Percentiles rank a stretch among this genome's conserved stretches.
Evolutionary conservation across 768 basidiomycete species (phyloP).

Genomic region (Mycena haematopus): DNA sequence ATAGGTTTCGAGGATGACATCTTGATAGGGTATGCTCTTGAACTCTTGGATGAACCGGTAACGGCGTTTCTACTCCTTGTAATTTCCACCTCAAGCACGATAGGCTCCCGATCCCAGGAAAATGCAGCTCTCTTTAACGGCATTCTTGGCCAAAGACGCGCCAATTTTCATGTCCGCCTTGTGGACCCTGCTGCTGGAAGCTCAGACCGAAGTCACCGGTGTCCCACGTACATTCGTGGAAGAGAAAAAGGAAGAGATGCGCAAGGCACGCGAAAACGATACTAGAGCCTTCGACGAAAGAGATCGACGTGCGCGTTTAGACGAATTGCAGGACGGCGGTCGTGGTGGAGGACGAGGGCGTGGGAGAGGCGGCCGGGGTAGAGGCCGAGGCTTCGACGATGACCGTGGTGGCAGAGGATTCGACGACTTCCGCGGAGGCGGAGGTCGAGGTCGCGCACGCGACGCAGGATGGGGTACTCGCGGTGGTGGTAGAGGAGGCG

Average conservation of each 20-base stretch:
- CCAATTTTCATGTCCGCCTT: constrained; percentile 85
- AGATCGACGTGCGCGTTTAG: constrained; percentile 69
- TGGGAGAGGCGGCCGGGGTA: constrained; percentile 62
- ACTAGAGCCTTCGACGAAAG: constrained; percentile 71
- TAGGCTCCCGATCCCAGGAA: constrained; percentile 81
- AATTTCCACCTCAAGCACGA: neutral
- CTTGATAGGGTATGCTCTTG: constrained; percentile 95
- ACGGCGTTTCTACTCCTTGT: constrained; percentile 37
- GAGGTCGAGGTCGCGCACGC: constrained; percentile 46
- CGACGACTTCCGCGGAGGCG: constrained; percentile 43
- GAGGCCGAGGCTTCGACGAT: constrained; percentile 53
- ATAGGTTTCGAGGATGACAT: constrained; percentile 97
- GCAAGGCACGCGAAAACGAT: constrained; percentile 69
- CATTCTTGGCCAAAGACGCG: constrained; percentile 90
- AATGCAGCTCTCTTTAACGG: constrained; percentile 94
- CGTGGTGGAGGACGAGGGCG: constrained; percentile 61
- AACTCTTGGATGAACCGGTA: constrained; percentile 93
- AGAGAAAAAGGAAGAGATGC: constrained; percentile 91
- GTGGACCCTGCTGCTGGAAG: constrained; percentile 93
- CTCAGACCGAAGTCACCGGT: constrained; percentile 86
- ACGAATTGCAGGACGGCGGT: constrained; percentile 72
- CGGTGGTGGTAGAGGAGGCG: constrained; percentile 46
- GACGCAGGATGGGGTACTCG: constrained; percentile 76
- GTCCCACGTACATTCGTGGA: constrained; percentile 92
- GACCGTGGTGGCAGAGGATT: constrained; percentile 53